Percentiles rank a stretch among this genome's conserved stretches.
Conservation (phyloP, 768 basidiomycete genomes). For the Boletus bicolor region DNA sequence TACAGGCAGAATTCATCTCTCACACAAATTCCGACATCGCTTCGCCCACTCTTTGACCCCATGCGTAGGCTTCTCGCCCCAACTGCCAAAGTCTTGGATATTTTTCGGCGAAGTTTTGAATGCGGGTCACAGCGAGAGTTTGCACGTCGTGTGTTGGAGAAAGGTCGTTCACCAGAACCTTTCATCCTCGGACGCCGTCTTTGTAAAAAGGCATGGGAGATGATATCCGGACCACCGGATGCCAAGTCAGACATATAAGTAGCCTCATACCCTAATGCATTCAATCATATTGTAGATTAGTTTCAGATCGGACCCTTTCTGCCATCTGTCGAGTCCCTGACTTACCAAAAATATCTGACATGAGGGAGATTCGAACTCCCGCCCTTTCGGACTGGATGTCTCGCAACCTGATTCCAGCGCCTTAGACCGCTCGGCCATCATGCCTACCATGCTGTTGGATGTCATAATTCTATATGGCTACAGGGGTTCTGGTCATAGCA, state of each 20-base stretch:
- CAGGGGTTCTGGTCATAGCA: background rate
- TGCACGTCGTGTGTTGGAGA: conserved; percentile 58
- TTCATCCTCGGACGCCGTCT: conserved; percentile 41
- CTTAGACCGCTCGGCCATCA: conserved; percentile 61
- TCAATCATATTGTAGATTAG: conserved; percentile 4
- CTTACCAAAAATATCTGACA: conserved; percentile 19
- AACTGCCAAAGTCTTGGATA: conserved; percentile 46
- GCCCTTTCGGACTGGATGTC: conserved; percentile 34
- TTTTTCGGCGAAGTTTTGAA: conserved; percentile 50
- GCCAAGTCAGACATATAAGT: conserved; percentile 24
- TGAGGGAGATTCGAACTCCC: conserved; percentile 36
- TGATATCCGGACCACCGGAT: conserved; percentile 31
- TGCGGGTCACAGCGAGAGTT: conserved; percentile 61
- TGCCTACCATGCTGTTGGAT: conserved; percentile 10
- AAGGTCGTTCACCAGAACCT: conserved; percentile 61
- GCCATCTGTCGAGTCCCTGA: background rate
- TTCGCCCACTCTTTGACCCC: conserved; percentile 50
- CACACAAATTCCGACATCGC: conserved; percentile 55
- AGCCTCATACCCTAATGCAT: conserved; percentile 23
- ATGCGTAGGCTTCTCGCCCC: conserved; percentile 58
- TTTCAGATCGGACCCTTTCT: conserved; percentile 1
- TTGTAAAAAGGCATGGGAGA: conserved; percentile 39
- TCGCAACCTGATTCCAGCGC: conserved; percentile 48
- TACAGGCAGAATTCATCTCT: conserved; percentile 51
- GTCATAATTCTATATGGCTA: background rate